These are phyloP conservation scores for Phytophthora uliginosa DNA, from an alignment of 352 stramenopile species.

Conservation along the genomic window DNA sequence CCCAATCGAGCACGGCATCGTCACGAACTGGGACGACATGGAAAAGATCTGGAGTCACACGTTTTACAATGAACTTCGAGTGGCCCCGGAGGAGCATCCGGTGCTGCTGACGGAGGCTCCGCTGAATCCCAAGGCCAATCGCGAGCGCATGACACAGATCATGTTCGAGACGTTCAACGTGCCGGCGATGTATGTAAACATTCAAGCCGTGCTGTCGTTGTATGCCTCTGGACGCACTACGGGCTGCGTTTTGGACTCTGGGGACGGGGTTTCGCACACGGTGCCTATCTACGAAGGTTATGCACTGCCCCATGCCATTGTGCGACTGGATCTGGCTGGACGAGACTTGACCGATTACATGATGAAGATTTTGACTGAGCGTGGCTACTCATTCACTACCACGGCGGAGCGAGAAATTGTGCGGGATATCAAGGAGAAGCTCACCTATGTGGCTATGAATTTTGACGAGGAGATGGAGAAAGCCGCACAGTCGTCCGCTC, in stretches of 20 bases:
- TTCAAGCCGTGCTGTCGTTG: conserved; percentile 94
- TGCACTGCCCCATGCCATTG: conserved; percentile 96
- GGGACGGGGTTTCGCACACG: conserved; percentile 95
- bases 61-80: conserved; percentile 99
- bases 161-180: conserved; percentile 98
- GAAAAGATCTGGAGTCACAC: conserved; percentile 99
- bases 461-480: conserved; percentile 97
- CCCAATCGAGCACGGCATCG: conserved; percentile 99
- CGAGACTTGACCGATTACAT: conserved; percentile 97
- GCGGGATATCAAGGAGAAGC: conserved; percentile 98
- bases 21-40: conserved; percentile 99
- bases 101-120: conserved; percentile 96
- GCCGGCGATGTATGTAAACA: conserved; percentile 96
- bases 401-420: conserved; percentile 97
- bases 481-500: conserved; percentile 63
- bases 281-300: conserved; percentile 97
- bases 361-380: conserved; percentile 97
- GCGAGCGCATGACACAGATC: conserved; percentile 96
- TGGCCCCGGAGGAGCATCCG: conserved; percentile 97
- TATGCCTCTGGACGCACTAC: conserved; percentile 97
- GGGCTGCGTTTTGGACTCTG: conserved; percentile 96
- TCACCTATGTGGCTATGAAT: conserved; percentile 97
- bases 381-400: conserved; percentile 96
- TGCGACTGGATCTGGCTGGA: conserved; percentile 95
- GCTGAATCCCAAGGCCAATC: conserved; percentile 95